These are phyloP conservation scores for Periconia sp. DNA, from an alignment of 2,329 filamentous ascomycete species.

Conservation along the genomic window DNA sequence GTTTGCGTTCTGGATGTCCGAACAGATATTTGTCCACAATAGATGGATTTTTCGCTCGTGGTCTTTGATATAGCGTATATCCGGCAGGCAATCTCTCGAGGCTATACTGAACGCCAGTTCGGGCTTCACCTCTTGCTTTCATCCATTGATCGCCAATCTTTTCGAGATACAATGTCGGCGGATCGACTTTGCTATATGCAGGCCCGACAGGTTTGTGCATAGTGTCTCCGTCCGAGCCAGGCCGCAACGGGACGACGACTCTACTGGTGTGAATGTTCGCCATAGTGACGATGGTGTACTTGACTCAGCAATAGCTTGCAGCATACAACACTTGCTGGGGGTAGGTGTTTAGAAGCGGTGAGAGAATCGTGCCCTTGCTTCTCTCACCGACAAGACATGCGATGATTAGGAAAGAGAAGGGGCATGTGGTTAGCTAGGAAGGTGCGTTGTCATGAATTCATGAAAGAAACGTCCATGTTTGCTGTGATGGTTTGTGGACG, in stretches of 20 bases:
- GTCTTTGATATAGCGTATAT: conserved; percentile 59
- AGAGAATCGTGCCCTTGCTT: no score
- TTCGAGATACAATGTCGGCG: conserved; percentile 53
- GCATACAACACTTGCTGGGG: no score
- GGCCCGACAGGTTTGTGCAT: conserved; percentile 29
- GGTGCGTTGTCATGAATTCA: no score
- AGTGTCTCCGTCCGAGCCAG: conserved; percentile 44
- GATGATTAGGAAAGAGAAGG: no score
- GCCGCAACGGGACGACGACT: conserved; percentile 29
- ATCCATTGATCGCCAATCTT: conserved; percentile 59
- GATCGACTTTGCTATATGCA: conserved; percentile 43
- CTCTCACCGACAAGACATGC: no score
- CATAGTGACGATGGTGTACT: no score
- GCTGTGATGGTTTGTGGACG: no score
- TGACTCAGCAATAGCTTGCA: no score
- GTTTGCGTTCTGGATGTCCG: conserved; percentile 59
- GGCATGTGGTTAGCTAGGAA: no score
- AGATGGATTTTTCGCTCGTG: conserved; percentile 46
- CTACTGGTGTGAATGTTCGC: no score
- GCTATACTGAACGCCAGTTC: conserved; percentile 51
- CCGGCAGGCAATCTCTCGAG: conserved; percentile 61
- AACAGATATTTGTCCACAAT: conserved; percentile 63
- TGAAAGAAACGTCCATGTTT: no score
- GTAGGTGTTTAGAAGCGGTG: no score
- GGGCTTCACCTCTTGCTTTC: conserved; percentile 46